Evolutionary conservation across 2,329 filamentous ascomycete genomes (phyloP).

Genomic region (Pestalotiopsis sp.): DNA sequence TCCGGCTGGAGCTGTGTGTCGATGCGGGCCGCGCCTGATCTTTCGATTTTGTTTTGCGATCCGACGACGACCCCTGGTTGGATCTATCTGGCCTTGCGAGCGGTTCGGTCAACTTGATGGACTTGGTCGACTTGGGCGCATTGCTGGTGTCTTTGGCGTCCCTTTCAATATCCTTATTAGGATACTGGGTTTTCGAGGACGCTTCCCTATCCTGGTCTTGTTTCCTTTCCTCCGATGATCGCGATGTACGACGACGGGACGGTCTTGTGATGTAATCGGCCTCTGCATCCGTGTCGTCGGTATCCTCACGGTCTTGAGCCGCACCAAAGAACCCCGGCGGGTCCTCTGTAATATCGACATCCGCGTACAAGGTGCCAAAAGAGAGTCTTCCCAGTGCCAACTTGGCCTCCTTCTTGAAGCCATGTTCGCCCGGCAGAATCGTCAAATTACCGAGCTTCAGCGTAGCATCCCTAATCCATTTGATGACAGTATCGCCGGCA

Average conservation of each 20-base stretch:
- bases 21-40: background rate
- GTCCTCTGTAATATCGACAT: slow-evolving; percentile 35
- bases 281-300: slow-evolving; percentile 22
- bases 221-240: background rate
- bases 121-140: slow-evolving; percentile 33
- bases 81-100: background rate
- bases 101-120: slow-evolving; percentile 9
- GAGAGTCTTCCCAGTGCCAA: slow-evolving; percentile 42
- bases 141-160: slow-evolving; percentile 32
- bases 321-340: slow-evolving; percentile 44
- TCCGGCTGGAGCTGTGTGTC: background rate
- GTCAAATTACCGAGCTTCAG: slow-evolving; percentile 59
- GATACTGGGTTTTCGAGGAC: background rate
- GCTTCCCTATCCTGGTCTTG: background rate
- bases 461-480: slow-evolving; percentile 54
- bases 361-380: slow-evolving; percentile 41
- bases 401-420: slow-evolving; percentile 46
- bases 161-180: slow-evolving; percentile 8
- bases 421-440: slow-evolving; percentile 58
- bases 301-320: slow-evolving; percentile 21
- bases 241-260: background rate
- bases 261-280: slow-evolving; percentile 11
- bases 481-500: slow-evolving; percentile 81
- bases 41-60: background rate
- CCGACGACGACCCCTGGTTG: background rate